A percentile compares a stretch with the other conserved stretches of the same genome.
These are phyloP conservation scores for Eucalyptus sp. DNA, from an alignment of 345 rosid species.

Conservation along the genomic window DNA sequence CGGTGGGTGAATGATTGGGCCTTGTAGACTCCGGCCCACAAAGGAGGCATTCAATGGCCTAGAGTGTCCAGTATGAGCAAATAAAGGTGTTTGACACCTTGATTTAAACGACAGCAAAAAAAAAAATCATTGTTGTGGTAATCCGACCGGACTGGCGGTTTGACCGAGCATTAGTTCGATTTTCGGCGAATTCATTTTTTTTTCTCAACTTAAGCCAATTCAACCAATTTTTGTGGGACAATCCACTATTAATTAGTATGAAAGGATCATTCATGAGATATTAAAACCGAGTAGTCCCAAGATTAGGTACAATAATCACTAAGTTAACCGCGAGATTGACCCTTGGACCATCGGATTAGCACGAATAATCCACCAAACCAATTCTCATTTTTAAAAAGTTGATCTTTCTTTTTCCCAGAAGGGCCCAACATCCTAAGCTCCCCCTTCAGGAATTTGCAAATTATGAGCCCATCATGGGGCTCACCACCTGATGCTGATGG, in stretches of 20 bases:
- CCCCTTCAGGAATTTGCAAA: not conserved
- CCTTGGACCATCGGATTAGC: not conserved
- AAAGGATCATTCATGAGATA: slow-evolving; percentile 16
- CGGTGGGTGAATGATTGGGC: not conserved
- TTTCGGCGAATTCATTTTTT: not conserved
- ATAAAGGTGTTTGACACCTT: not conserved
- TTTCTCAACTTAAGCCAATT: not conserved
- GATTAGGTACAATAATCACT: not conserved
- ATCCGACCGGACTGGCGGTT: no score
- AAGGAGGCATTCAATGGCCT: not conserved
- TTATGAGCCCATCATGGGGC: not conserved
- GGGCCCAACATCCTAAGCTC: not conserved
- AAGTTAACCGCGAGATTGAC: not conserved
- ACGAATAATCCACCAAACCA: not conserved
- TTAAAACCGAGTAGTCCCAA: not conserved
- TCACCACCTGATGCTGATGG: not conserved
- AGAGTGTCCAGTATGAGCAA: not conserved
- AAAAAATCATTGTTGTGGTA: no score
- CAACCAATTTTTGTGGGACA: not conserved
- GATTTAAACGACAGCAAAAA: not conserved
- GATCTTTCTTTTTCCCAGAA: not conserved
- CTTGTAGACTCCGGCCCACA: not conserved
- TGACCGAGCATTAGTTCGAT: not conserved
- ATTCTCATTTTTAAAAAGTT: not conserved
- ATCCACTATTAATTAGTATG: not conserved